Conservation (phyloP, 2,329 filamentous ascomycete species). For the Cucurbitaria berberidis region DNA sequence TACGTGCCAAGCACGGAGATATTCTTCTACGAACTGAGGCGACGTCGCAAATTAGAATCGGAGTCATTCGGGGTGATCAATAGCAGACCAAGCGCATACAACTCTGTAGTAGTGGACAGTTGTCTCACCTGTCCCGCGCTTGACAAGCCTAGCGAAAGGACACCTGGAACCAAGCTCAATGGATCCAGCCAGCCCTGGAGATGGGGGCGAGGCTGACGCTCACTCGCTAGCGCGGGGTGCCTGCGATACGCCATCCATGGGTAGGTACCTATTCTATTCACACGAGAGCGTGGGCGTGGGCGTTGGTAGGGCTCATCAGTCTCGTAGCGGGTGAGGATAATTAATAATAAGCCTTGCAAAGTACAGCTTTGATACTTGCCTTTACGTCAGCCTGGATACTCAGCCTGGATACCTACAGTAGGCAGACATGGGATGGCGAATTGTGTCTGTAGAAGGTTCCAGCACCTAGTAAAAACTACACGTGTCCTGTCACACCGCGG, state of each 20-base stretch:
- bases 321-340: background rate
- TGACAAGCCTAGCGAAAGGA: slow-evolving; percentile 13
- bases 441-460: slow-evolving; percentile 27
- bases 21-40: no score
- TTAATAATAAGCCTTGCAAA: no score
- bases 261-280: slow-evolving; percentile 1
- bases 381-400: background rate
- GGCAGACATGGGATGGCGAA: slow-evolving; percentile 13
- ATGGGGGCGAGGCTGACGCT: slow-evolving; percentile 13
- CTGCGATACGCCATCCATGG: slow-evolving; percentile 11
- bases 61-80: background rate
- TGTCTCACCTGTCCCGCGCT: slow-evolving; percentile 1
- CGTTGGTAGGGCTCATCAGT: no score
- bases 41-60: slow-evolving; percentile 13
- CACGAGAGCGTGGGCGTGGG: background rate
- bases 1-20: no score
- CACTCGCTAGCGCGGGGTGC: slow-evolving; percentile 14
- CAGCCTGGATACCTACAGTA: slow-evolving; percentile 2
- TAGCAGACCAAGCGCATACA: slow-evolving; percentile 1
- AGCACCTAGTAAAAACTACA: slow-evolving; percentile 27
- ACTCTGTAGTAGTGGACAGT: background rate
- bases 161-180: slow-evolving; percentile 13
- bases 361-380: background rate
- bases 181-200: background rate
- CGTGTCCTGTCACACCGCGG: slow-evolving; percentile 39